Base-by-base conservation (phyloP, 805 yeast genomes). In the Spathaspora sp. region DNA sequence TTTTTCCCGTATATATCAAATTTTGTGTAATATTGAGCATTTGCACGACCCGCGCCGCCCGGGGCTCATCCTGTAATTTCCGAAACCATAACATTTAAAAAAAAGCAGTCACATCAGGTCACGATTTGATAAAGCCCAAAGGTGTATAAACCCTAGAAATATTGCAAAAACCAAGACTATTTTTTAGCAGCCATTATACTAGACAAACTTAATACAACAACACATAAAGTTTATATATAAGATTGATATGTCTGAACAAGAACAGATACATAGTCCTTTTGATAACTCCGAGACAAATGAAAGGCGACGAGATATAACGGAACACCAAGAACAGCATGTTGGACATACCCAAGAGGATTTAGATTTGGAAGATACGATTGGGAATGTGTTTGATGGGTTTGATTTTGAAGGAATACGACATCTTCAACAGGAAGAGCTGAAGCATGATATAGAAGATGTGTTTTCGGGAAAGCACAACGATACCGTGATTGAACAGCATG, bases 361-460 rank as follows among this genome's bases (percentile, higher is more conserved):
- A 23, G 47, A 43, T 43, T 49, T 49, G 19, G 48, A 51, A 51
- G 29, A 50, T 53, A 52, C 60, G 53, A 35, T 55, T 55, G 48
- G 26, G n/a, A 40, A 45, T 17, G 47, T 42, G 47, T 69, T 73
- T 54, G 63, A 62, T 56, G 72, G 59, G 55, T 70, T 65, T 55
- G 67, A 57, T 50, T 57, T 55, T 28, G 28, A 16, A 16, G 28
- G 28, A 14, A 42, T 42, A 42, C 44, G 44, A 18, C 44, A n/a
- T 35, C 16, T 11, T 11, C 40, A 49, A 12, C 44, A 39, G 28
- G 35, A 44, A 20, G 48, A 47, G 14, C 12, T 32, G 38, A 32
- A 32, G 64, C n/a, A 62, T 44, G 74, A 75, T 35, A 70, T 73
- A 42, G 76, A 73, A 16, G 68, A 69, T 53, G 77, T 70, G 0